These are phyloP conservation scores for Testicularia cyperi DNA, from an alignment of 1,284 basidiomycete genomes.

Conservation along the genomic window DNA sequence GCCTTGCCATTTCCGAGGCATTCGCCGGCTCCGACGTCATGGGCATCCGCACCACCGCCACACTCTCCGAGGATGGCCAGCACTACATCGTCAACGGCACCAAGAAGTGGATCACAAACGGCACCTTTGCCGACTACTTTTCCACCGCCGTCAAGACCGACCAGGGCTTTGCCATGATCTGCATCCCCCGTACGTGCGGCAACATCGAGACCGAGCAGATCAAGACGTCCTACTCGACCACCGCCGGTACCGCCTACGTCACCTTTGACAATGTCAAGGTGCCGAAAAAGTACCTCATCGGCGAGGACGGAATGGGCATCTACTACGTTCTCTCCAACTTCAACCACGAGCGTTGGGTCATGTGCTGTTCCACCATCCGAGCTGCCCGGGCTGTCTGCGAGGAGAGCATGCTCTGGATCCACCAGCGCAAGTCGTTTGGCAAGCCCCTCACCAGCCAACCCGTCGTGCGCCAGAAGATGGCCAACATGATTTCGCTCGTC, in stretches of 20 bases:
- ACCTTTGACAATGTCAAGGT: conserved; percentile 85
- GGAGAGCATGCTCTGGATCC: conserved; percentile 55
- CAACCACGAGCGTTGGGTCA: conserved; percentile 66
- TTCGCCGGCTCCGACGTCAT: conserved; percentile 86
- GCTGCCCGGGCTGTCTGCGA: conserved; percentile 61
- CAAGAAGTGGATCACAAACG: conserved; percentile 86
- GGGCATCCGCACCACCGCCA: conserved; percentile 71
- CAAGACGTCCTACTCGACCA: conserved; percentile 64
- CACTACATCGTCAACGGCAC: conserved; percentile 62
- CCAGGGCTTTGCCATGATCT: conserved; percentile 80
- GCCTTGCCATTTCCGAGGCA: conserved; percentile 84
- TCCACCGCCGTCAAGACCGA: conserved; percentile 63
- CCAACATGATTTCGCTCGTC: conserved; percentile 78
- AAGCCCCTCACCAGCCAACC: conserved; percentile 75
- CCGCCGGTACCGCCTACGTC: conserved; percentile 72
- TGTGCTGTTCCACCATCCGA: conserved; percentile 72
- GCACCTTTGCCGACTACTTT: conserved; percentile 66
- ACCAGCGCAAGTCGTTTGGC: conserved; percentile 59
- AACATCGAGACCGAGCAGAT: conserved; percentile 80
- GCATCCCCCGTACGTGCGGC: conserved; percentile 65
- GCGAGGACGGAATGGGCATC: conserved; percentile 77
- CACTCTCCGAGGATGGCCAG: conserved; percentile 77
- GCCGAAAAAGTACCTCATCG: conserved; percentile 81
- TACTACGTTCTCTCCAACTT: conserved; percentile 68
- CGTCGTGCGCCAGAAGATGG: conserved; percentile 80